Conservation (phyloP, 2,329 filamentous ascomycete species). For the Metarhizium rileyi region DNA sequence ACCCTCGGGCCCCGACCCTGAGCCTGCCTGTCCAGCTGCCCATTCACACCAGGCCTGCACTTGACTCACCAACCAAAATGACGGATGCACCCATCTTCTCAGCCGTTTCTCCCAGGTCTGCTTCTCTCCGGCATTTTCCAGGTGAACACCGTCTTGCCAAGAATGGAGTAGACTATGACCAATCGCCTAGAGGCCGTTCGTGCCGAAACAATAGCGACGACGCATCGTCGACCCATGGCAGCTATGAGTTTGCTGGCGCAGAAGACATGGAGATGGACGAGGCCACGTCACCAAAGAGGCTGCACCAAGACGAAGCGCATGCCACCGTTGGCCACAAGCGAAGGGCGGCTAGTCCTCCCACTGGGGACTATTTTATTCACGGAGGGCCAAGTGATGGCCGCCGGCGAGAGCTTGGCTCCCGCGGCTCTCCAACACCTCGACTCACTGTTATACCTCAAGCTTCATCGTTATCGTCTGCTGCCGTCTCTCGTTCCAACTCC, state of each 20-base stretch:
- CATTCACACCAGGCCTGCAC: slow-evolving; percentile 28
- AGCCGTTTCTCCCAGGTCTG: slow-evolving; percentile 35
- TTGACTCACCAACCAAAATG: slow-evolving; percentile 19
- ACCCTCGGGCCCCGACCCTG: slow-evolving; percentile 30
- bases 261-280: slow-evolving; percentile 44
- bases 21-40: slow-evolving; percentile 36
- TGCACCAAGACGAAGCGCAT: slow-evolving; percentile 39
- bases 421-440: slow-evolving; percentile 43
- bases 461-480: slow-evolving; percentile 29
- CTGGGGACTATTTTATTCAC: slow-evolving; percentile 34
- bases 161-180: slow-evolving; percentile 36
- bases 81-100: slow-evolving; percentile 39
- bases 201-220: slow-evolving; percentile 45
- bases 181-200: slow-evolving; percentile 34
- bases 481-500: slow-evolving; percentile 33
- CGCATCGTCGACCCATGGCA: slow-evolving; percentile 33
- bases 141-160: slow-evolving; percentile 34
- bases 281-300: slow-evolving; percentile 37
- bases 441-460: slow-evolving; percentile 36
- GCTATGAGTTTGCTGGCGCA: slow-evolving; percentile 28
- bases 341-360: slow-evolving; percentile 44
- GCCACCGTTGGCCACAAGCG: slow-evolving; percentile 40
- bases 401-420: slow-evolving; percentile 37
- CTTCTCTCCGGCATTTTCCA: slow-evolving; percentile 29
- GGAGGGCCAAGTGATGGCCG: slow-evolving; percentile 31